Evolutionary conservation across 1,139 yeast species (phyloP).

Genomic region (Candida gigantensis): DNA sequence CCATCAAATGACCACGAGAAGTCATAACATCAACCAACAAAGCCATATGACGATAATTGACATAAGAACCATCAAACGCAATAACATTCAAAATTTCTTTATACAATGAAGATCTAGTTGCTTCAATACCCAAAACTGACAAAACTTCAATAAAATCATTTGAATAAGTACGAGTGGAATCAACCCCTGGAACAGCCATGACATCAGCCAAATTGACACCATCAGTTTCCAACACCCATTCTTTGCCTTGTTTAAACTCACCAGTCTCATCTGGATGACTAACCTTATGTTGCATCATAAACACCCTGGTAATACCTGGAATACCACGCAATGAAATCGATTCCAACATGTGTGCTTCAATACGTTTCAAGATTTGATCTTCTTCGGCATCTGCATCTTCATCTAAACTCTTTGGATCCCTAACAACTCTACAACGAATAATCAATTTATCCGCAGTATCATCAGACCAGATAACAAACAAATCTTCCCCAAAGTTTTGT

Average conservation of each 20-base stretch:
- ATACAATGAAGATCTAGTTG: constrained; percentile 92
- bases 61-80: constrained; percentile 99
- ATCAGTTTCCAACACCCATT: constrained; percentile 98
- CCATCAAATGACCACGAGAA: constrained; percentile 97
- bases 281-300: constrained; percentile 90
- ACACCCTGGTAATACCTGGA: constrained; percentile 88
- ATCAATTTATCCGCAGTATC: constrained; percentile 97
- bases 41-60: constrained; percentile 98
- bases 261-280: constrained; percentile 80
- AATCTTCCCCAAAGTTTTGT: constrained; percentile 89
- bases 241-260: constrained; percentile 84
- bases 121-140: constrained; percentile 96
- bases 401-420: constrained; percentile 92
- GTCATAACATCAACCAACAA: constrained; percentile 98
- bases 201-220: constrained; percentile 97
- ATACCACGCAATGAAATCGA: constrained; percentile 95
- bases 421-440: constrained; percentile 96
- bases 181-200: constrained; percentile 94
- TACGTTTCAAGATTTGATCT: constrained; percentile 92
- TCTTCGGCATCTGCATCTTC: constrained; percentile 94
- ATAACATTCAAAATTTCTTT: constrained; percentile 94
- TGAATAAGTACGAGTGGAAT: constrained; percentile 84
- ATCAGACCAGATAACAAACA: constrained; percentile 98
- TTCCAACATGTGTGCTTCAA: constrained; percentile 95
- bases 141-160: constrained; percentile 95